Conservation (phyloP, 768 basidiomycete species). For the Coprinopsis sp. region DNA sequence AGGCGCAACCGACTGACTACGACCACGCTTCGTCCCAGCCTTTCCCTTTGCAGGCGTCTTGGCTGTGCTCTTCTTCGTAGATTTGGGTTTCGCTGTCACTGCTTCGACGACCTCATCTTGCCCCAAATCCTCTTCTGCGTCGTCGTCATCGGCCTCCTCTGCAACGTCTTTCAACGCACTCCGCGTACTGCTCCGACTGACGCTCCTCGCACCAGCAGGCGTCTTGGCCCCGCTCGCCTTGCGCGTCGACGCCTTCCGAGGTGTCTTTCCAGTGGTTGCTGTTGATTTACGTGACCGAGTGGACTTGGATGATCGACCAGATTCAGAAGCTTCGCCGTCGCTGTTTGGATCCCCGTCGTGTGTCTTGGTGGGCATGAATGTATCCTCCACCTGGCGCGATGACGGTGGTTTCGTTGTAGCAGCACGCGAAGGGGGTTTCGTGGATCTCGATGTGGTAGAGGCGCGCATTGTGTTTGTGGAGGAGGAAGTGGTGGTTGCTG, state of each 20-base stretch:
- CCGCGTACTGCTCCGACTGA: background rate
- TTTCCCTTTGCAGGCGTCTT: background rate
- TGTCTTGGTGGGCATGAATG: slow-evolving; percentile 35
- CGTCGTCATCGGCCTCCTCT: slow-evolving; percentile 10
- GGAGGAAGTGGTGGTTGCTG: slow-evolving; percentile 11
- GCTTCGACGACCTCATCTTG: slow-evolving; percentile 4
- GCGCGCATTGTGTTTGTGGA: slow-evolving; percentile 17
- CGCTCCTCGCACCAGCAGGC: slow-evolving; percentile 24
- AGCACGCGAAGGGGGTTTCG: slow-evolving; percentile 26
- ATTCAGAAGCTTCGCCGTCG: slow-evolving; percentile 10
- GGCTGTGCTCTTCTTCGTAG: background rate
- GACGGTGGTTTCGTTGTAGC: slow-evolving; percentile 13
- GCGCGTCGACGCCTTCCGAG: background rate
- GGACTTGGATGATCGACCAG: slow-evolving; percentile 8
- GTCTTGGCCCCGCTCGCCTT: slow-evolving; percentile 14
- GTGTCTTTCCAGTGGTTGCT: slow-evolving; percentile 3
- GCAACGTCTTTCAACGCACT: slow-evolving; percentile 11
- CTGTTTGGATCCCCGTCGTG: slow-evolving; percentile 34
- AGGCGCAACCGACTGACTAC: background rate
- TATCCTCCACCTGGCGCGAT: slow-evolving; percentile 22
- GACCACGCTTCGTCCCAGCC: background rate
- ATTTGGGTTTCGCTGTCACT: background rate
- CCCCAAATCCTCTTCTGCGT: slow-evolving; percentile 18
- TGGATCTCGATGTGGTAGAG: slow-evolving; percentile 24
- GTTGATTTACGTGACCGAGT: background rate